Evolutionary conservation across 2,329 filamentous ascomycete genomes (phyloP).

Genomic region (Remersonia thermophila): DNA sequence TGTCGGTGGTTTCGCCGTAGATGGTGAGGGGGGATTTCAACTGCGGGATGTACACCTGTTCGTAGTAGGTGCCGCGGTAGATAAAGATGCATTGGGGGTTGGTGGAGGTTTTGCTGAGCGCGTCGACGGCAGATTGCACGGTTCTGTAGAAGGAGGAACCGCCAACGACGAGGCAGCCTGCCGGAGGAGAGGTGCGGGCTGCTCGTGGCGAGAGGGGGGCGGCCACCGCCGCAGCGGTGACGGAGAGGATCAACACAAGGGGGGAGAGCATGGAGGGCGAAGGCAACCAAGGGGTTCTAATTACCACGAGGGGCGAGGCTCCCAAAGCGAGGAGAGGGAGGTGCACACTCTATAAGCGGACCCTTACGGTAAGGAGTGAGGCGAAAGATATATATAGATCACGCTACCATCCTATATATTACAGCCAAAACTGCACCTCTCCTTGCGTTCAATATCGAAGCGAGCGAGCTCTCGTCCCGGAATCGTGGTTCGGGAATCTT

Average conservation of each 20-base stretch:
- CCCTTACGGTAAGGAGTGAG: too few species aligned
- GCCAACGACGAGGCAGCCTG: constrained; percentile 17
- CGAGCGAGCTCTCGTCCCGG: too few species aligned
- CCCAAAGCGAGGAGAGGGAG: too few species aligned
- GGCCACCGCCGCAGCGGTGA: background rate
- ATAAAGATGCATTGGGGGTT: constrained; percentile 50
- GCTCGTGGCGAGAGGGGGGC: constrained; percentile 1
- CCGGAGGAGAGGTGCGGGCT: constrained; percentile 11
- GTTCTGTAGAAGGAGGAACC: constrained; percentile 12
- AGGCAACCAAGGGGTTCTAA: too few species aligned
- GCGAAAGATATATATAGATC: too few species aligned
- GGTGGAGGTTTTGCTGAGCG: constrained; percentile 39
- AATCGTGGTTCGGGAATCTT: too few species aligned
- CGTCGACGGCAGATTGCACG: constrained; percentile 44
- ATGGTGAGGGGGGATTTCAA: constrained; percentile 37
- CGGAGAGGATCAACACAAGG: constrained; percentile 2
- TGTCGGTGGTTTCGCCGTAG: constrained; percentile 43
- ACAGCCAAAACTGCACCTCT: too few species aligned
- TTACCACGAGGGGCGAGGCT: too few species aligned
- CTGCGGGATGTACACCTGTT: constrained; percentile 43
- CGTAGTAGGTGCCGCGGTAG: constrained; percentile 45
- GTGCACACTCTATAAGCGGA: too few species aligned
- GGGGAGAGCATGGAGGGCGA: constrained; percentile 2
- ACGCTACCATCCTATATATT: too few species aligned
- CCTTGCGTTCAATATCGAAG: too few species aligned